Evolutionary conservation across 306 rosid genomes (phyloP).

Genomic region (Cucumis sativus): DNA sequence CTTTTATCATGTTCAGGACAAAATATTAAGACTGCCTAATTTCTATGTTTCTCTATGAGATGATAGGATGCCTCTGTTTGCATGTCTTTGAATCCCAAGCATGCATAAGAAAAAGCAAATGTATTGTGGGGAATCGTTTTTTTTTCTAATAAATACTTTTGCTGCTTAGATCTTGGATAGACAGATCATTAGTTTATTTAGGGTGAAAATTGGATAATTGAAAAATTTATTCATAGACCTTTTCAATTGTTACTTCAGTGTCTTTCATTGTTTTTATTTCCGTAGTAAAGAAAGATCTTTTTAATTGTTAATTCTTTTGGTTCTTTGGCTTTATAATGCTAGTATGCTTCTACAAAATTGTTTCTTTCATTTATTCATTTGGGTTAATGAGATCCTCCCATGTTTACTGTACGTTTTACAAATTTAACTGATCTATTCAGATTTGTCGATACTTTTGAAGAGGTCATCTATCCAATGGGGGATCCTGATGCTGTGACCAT

Average conservation of each 20-base stretch:
- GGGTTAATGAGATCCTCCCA: not conserved
- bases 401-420: not conserved
- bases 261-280: not conserved
- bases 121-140: too few species aligned
- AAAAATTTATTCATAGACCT: not conserved
- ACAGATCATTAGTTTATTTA: too few species aligned
- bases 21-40: too few species aligned
- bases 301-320: not conserved
- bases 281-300: not conserved
- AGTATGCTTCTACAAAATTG: not conserved
- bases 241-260: not conserved
- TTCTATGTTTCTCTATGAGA: too few species aligned
- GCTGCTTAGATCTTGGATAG: not conserved
- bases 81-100: too few species aligned
- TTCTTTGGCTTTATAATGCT: not conserved
- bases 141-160: not conserved
- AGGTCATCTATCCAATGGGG: slow-evolving; percentile 74
- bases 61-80: too few species aligned
- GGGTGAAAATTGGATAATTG: not conserved
- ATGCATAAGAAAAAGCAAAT: too few species aligned
- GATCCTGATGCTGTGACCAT: slow-evolving; percentile 83
- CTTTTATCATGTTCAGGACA: too few species aligned
- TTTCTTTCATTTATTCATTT: not conserved
- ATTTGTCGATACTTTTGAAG: slow-evolving; percentile 62
- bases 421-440: slow-evolving; percentile 26